Evolutionary conservation across 495 filamentous ascomycete species (phyloP), one percentile per base, ranked within the genome.

Genomic region (Neurospora sp.): DNA sequence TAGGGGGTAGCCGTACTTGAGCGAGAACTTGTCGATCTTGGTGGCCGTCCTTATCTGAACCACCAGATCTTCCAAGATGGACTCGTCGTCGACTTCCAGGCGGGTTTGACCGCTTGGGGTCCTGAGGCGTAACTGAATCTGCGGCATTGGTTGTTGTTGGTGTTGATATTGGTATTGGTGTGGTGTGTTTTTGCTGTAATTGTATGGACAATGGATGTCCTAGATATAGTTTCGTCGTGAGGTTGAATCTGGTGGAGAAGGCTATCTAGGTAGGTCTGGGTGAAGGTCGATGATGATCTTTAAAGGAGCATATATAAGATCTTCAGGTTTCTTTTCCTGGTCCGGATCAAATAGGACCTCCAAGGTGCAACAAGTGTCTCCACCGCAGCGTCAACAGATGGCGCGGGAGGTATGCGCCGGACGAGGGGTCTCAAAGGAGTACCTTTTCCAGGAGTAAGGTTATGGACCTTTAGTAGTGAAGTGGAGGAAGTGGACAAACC

Each of bases 1-100:
- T 4, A 92, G 86, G 3, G 96, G 96, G 80, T 93, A 98, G 22
- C 95, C 94, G 79, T 90, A 92, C 84, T 97, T 98, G 59, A 97
- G 82, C 41, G 94, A 89, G 75, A 94, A 93, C 39, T 81, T 78
- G 7, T 72, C 39, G 35, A 83, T 71, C 12, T 82, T 84, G 2
- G 80, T 82, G 73, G 77, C 76, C 9, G 76, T 71, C 48, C 79
- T 76, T 77, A 86, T 72, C 65, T 77, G 72, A 80, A 77, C 70
- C 27, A 86, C 82, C 0, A 97, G 75, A 27, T 79, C 77, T 4
- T 69, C 79, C 37, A 96, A 85, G 3, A 88, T 91, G 22, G 91
- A 88, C 42, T 84, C 81, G 39, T 92, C 90, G 35, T 88, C 82
- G 27, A 96, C 80, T 12, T 86, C 86, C n/a, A 94, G 77, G 4